These are phyloP conservation scores for Pseudogymnoascus sp. DNA, from an alignment of 2,329 filamentous ascomycete species.

Conservation along the genomic window DNA sequence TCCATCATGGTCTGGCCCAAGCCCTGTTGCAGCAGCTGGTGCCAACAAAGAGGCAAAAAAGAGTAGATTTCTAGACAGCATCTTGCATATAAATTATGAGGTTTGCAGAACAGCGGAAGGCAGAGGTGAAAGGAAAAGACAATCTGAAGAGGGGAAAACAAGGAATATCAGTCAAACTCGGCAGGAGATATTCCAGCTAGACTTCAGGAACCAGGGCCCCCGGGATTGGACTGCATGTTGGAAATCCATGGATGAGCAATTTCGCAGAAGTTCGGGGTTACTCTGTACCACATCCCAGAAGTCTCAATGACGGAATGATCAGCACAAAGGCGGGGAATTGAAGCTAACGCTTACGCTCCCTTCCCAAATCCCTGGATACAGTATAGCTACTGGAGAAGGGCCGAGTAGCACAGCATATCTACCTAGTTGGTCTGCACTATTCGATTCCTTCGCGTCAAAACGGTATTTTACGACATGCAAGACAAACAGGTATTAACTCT, in stretches of 20 bases:
- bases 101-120: not conserved
- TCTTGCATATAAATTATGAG: slow-evolving; percentile 13
- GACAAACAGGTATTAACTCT: not conserved
- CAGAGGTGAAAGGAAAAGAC: not conserved
- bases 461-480: not conserved
- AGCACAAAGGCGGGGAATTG: slow-evolving; percentile 3
- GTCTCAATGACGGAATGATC: slow-evolving; percentile 6
- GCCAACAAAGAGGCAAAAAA: slow-evolving; percentile 14
- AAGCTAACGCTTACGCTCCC: not conserved
- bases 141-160: not conserved
- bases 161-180: slow-evolving; percentile 2
- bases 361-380: not conserved
- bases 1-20: slow-evolving; percentile 48
- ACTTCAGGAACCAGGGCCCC: not conserved
- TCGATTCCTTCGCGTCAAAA: not conserved
- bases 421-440: not conserved
- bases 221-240: not conserved
- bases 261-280: not conserved
- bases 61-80: slow-evolving; percentile 15
- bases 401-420: not conserved
- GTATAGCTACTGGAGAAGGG: not conserved
- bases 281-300: not conserved
- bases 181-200: not conserved
- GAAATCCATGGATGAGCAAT: not conserved
- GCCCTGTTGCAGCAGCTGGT: slow-evolving; percentile 12